Evolutionary conservation across 495 filamentous ascomycete genomes (phyloP).

Genomic region (Staphylotrichum tortipilum): DNA sequence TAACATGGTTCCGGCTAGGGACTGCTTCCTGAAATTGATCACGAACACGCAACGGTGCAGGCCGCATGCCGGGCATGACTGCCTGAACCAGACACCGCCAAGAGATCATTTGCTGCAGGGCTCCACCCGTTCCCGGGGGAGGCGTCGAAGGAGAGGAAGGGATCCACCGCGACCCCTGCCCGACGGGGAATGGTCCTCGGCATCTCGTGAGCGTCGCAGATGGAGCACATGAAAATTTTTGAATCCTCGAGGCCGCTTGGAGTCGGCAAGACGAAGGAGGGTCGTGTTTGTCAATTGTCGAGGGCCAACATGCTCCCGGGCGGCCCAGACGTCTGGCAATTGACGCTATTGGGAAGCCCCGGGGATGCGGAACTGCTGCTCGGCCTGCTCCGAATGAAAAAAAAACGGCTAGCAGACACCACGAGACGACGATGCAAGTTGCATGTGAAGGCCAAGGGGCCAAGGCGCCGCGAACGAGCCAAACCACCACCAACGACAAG

Average conservation of each 20-base stretch:
- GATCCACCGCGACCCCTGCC: slow-evolving; percentile 9
- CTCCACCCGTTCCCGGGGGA: slow-evolving; percentile 15
- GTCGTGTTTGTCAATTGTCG: no score
- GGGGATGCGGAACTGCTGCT: neutral
- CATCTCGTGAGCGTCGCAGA: slow-evolving; percentile 8
- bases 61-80: slow-evolving; percentile 13
- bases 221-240: slow-evolving; percentile 28
- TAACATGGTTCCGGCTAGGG: no score
- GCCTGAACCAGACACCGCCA: slow-evolving; percentile 17
- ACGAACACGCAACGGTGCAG: neutral
- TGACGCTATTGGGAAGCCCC: neutral
- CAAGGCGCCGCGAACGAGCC: no score
- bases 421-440: no score
- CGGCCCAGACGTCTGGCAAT: neutral
- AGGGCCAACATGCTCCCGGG: neutral
- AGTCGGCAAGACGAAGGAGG: no score
- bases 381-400: no score
- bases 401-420: no score
- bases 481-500: no score
- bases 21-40: neutral
- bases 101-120: slow-evolving; percentile 7
- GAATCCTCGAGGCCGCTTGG: neutral
- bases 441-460: no score
- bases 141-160: no score
- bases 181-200: slow-evolving; percentile 16